Percentiles rank a stretch among this genome's conserved stretches.
These are phyloP conservation scores for Trichophaea hybrida DNA, from an alignment of 2,329 filamentous ascomycete species.

Conservation along the genomic window DNA sequence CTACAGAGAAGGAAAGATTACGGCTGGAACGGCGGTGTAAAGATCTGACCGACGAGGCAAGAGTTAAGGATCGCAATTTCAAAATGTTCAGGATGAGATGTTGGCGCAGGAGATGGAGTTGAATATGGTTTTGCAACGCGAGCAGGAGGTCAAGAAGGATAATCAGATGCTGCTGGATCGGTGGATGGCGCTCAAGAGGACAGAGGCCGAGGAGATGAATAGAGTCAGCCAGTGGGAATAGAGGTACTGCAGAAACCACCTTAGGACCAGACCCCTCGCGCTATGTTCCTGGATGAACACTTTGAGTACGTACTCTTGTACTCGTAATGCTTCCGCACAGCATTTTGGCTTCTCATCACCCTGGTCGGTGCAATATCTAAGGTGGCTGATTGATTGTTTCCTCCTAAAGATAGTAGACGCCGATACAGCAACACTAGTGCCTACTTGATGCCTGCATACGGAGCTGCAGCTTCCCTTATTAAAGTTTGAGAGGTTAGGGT, in stretches of 20 bases:
- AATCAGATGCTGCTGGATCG: background rate
- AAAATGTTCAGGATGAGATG: conserved; percentile 1
- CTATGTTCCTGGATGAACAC: no score
- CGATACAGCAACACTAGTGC: no score
- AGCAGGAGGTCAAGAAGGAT: background rate
- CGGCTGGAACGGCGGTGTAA: background rate
- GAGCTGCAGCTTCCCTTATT: no score
- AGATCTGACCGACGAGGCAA: background rate
- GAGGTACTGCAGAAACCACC: background rate
- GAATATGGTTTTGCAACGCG: conserved; percentile 1
- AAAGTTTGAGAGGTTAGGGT: no score
- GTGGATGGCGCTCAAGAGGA: conserved; percentile 1
- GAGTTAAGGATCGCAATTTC: background rate
- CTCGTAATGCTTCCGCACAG: no score
- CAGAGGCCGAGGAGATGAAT: background rate
- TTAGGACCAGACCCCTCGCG: no score
- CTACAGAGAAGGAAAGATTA: background rate
- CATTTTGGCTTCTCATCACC: no score
- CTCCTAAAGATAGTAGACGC: no score
- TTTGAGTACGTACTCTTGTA: no score
- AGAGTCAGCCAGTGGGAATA: background rate
- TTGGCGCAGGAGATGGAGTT: conserved; percentile 1
- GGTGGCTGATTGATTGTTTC: no score
- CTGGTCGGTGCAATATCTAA: no score
- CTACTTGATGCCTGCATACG: no score